Evolutionary conservation across 2,329 filamentous ascomycete genomes (phyloP).

Genomic region (Bisporella sp.): DNA sequence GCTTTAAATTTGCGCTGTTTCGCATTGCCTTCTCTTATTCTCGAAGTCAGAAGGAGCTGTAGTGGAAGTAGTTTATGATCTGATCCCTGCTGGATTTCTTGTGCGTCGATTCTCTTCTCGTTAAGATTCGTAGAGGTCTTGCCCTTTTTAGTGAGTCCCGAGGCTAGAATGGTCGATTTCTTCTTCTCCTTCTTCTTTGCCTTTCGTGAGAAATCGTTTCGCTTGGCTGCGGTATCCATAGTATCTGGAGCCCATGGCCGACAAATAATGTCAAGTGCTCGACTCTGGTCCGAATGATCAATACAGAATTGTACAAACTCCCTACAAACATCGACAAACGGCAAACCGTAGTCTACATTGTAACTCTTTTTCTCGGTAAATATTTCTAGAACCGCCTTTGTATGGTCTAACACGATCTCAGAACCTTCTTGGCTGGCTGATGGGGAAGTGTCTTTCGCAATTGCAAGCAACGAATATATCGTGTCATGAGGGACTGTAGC

Average conservation of each 20-base stretch:
- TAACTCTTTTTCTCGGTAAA: conserved; percentile 24
- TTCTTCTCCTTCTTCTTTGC: conserved; percentile 14
- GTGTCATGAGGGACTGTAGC: too few species aligned
- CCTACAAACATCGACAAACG: conserved; percentile 27
- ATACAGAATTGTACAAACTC: conserved; percentile 31
- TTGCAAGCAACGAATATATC: too few species aligned
- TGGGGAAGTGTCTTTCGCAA: too few species aligned
- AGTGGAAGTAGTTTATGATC: too few species aligned
- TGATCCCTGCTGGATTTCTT: too few species aligned
- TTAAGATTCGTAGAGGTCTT: too few species aligned
- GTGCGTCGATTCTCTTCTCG: too few species aligned
- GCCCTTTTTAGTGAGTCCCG: conserved; percentile 3
- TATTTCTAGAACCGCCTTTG: conserved; percentile 25
- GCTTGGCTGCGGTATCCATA: neutral
- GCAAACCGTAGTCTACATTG: conserved; percentile 26
- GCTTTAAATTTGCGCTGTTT: too few species aligned
- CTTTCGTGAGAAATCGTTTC: neutral
- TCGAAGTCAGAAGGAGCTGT: conserved; percentile 3
- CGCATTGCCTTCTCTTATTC: conserved; percentile 29
- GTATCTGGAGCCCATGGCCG: conserved; percentile 30
- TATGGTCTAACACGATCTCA: conserved; percentile 12
- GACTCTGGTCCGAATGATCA: conserved; percentile 12
- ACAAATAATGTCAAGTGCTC: conserved; percentile 32
- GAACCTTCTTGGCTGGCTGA: too few species aligned
- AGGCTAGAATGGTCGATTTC: conserved; percentile 20